Evolutionary conservation across 768 basidiomycete genomes (phyloP).

Genomic region (Amanita exitialis): DNA sequence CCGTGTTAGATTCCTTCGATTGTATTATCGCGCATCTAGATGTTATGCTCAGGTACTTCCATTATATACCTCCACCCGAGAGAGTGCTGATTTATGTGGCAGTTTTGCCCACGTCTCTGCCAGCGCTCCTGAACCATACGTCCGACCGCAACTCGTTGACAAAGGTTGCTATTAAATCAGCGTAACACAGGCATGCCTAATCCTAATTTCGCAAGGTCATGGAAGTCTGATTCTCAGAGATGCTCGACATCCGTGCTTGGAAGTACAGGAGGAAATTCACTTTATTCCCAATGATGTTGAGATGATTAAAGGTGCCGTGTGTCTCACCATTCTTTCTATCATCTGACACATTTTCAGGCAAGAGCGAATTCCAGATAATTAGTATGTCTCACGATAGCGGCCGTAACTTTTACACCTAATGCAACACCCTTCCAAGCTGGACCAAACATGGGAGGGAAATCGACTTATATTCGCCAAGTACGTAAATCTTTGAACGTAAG

Average conservation of each 20-base stretch:
- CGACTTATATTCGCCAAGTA: constrained; percentile 91
- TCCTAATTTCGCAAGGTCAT: constrained; percentile 35
- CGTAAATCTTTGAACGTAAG: constrained; percentile 4
- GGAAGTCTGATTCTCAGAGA: constrained; percentile 76
- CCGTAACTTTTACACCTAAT: neutral
- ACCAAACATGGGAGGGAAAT: constrained; percentile 99
- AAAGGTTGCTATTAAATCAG: constrained; percentile 42
- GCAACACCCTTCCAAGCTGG: constrained; percentile 47
- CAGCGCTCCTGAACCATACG: constrained; percentile 78
- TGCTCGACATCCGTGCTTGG: constrained; percentile 92
- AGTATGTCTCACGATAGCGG: constrained; percentile 33
- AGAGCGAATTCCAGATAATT: constrained; percentile 93
- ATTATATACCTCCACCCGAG: neutral
- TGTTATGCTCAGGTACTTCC: constrained; percentile 69
- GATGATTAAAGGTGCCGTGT: constrained; percentile 68
- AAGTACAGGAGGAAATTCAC: constrained; percentile 89
- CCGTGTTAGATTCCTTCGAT: constrained; percentile 80
- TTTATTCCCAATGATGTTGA: constrained; percentile 96
- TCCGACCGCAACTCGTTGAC: constrained; percentile 73
- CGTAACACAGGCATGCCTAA: neutral
- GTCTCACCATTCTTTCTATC: neutral
- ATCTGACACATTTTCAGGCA: constrained; percentile 28
- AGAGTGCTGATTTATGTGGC: neutral
- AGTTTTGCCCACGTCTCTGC: constrained; percentile 91
- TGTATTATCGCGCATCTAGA: constrained; percentile 83